Conservation (phyloP, 805 yeast species). For the Yamadazyma sp. region DNA sequence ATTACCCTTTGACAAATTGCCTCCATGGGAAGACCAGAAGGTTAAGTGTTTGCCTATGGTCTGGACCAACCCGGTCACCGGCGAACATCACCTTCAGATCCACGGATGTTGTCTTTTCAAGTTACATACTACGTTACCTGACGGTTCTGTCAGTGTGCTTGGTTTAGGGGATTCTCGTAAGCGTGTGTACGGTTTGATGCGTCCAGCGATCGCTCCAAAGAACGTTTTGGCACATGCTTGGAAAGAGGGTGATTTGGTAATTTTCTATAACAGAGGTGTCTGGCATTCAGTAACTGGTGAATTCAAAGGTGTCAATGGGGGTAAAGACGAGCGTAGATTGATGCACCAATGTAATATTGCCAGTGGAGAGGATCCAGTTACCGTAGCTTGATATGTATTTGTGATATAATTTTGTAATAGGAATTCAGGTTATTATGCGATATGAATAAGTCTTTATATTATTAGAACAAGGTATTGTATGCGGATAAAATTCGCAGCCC, state of each 20-base stretch:
- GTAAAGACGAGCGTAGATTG: slow-evolving; percentile 71
- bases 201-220: slow-evolving; percentile 79
- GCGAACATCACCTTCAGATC: slow-evolving; percentile 77
- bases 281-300: slow-evolving; percentile 94
- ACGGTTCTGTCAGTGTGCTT: slow-evolving; percentile 46
- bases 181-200: slow-evolving; percentile 70
- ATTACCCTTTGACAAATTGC: slow-evolving; percentile 61
- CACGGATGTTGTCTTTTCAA: slow-evolving; percentile 85
- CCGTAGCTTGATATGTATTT: slow-evolving; percentile 11
- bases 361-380: slow-evolving; percentile 65
- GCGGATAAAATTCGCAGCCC: too few species aligned
- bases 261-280: slow-evolving; percentile 85
- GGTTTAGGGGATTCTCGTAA: slow-evolving; percentile 74
- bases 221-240: slow-evolving; percentile 79
- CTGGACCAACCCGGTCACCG: slow-evolving; percentile 90
- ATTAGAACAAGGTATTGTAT: too few species aligned
- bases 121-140: slow-evolving; percentile 53
- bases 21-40: slow-evolving; percentile 80
- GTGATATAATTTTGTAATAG: too few species aligned
- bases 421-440: too few species aligned
- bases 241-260: slow-evolving; percentile 80
- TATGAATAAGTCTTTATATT: too few species aligned
- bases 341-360: slow-evolving; percentile 96
- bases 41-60: slow-evolving; percentile 80
- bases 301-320: slow-evolving; percentile 48